These are phyloP conservation scores for Apostasia shenzhenica DNA, from an alignment of 106 monocot genomes.

Conservation along the genomic window DNA sequence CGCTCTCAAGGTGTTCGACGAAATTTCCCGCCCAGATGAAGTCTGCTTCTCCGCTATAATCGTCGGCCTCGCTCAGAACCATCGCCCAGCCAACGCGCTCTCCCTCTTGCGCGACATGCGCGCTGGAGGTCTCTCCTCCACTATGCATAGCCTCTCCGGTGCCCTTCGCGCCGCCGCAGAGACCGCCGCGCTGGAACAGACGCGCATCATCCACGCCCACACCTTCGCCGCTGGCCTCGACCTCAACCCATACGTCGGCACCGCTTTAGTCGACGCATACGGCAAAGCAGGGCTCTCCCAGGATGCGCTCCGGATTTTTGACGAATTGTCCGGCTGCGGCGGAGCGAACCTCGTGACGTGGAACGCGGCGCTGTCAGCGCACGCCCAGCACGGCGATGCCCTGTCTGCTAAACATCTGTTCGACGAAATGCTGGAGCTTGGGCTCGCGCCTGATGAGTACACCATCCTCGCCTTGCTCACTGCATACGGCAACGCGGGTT, in stretches of 20 bases:
- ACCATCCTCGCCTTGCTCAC: conserved; percentile 43
- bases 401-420: conserved; percentile 10
- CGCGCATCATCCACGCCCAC: conserved; percentile 43
- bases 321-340: conserved; percentile 1
- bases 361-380: conserved; percentile 37
- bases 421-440: conserved; percentile 18
- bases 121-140: conserved; percentile 18
- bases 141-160: conserved; percentile 40
- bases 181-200: conserved; percentile 42
- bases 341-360: conserved; percentile 21
- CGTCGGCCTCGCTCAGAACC: conserved; percentile 45
- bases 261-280: conserved; percentile 40
- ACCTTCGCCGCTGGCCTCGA: conserved; percentile 29
- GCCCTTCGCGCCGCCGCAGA: conserved; percentile 34
- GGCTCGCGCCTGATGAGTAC: conserved; percentile 24
- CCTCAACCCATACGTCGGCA: conserved; percentile 21
- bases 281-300: conserved; percentile 34
- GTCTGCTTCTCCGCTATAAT: conserved; percentile 50
- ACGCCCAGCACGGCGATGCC: conserved; percentile 55
- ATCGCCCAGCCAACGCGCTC: conserved; percentile 15
- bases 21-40: conserved; percentile 38
- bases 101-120: conserved; percentile 29
- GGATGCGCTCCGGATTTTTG: conserved; percentile 26
- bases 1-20: conserved; percentile 52
- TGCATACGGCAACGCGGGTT: conserved; percentile 44